Percentiles rank a stretch among this genome's conserved stretches.
Conservation (phyloP, 129 eudicot genomes). For the Solidago caesia region DNA sequence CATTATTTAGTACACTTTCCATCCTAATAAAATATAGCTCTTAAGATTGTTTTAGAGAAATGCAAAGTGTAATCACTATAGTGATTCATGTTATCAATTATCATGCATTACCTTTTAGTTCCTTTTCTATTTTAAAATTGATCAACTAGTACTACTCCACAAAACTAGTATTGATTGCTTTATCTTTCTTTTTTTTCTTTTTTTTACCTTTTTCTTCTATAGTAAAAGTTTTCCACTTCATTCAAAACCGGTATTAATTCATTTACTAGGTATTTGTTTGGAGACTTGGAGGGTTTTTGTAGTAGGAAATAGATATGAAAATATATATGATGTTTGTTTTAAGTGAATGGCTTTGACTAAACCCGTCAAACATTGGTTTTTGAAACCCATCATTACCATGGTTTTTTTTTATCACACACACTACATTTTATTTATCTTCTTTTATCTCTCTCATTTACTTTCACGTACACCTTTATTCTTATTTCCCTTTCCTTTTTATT, state of each 20-base stretch:
- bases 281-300: too few relatives aligned
- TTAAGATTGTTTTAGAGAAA: not conserved
- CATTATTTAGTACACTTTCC: slow-evolving; percentile 10
- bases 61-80: not conserved
- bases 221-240: slow-evolving; percentile 15
- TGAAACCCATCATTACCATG: too few relatives aligned
- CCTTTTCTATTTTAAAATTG: not conserved
- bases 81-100: not conserved
- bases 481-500: too few relatives aligned
- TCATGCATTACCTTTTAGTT: not conserved
- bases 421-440: too few relatives aligned
- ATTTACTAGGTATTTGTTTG: too few relatives aligned
- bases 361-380: too few relatives aligned
- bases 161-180: not conserved
- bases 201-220: not conserved
- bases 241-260: not conserved
- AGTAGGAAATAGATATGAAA: too few relatives aligned
- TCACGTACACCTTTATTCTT: too few relatives aligned
- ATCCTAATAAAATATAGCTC: not conserved
- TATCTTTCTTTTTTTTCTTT: not conserved
- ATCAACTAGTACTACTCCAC: slow-evolving; percentile 12
- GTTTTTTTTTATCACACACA: too few relatives aligned
- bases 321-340: too few relatives aligned
- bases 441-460: too few relatives aligned
- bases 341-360: too few relatives aligned